A percentile compares a stretch with the other conserved stretches of the same genome.
Conservation (phyloP, 441 rosid species). For the Melastoma candidum region DNA sequence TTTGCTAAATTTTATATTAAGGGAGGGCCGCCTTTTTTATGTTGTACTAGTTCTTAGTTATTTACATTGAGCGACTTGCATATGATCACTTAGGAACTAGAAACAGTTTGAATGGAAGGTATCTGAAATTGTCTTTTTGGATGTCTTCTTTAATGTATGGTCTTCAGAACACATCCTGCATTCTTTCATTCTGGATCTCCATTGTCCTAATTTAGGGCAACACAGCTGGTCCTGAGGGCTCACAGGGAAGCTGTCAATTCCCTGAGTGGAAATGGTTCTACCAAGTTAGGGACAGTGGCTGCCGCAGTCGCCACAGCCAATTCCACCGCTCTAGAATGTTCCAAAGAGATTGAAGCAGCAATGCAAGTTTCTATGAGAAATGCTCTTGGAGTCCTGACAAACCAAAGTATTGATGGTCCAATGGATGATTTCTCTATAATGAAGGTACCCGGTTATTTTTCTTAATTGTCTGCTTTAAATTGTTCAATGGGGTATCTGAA, state of each 20-base stretch:
- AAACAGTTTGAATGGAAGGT: too few relatives aligned
- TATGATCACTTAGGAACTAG: background rate
- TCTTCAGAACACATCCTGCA: too few relatives aligned
- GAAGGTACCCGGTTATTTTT: slow-evolving; percentile 40
- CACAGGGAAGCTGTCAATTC: slow-evolving; percentile 96
- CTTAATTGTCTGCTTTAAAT: too few relatives aligned
- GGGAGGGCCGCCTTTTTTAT: background rate
- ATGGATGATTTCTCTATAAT: slow-evolving; percentile 89
- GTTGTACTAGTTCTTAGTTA: background rate
- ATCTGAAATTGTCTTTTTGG: too few relatives aligned
- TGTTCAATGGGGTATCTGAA: too few relatives aligned
- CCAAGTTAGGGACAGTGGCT: slow-evolving; percentile 88
- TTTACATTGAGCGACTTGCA: background rate
- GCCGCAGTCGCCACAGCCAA: slow-evolving; percentile 96
- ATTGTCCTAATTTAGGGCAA: slow-evolving; percentile 41
- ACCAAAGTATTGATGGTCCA: slow-evolving; percentile 62
- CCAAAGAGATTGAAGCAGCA: slow-evolving; percentile 93
- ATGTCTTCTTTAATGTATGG: too few relatives aligned
- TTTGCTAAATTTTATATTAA: slow-evolving; percentile 10
- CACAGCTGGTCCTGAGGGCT: slow-evolving; percentile 88
- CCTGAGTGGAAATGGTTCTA: slow-evolving; percentile 78
- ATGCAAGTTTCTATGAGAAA: slow-evolving; percentile 94
- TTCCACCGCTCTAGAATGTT: slow-evolving; percentile 83
- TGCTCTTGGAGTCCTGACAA: slow-evolving; percentile 56
- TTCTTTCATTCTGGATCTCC: slow-evolving; percentile 5